Conservation (phyloP, 108 stramenopile genomes). For the Pinguiococcus pyrenoidosus region DNA sequence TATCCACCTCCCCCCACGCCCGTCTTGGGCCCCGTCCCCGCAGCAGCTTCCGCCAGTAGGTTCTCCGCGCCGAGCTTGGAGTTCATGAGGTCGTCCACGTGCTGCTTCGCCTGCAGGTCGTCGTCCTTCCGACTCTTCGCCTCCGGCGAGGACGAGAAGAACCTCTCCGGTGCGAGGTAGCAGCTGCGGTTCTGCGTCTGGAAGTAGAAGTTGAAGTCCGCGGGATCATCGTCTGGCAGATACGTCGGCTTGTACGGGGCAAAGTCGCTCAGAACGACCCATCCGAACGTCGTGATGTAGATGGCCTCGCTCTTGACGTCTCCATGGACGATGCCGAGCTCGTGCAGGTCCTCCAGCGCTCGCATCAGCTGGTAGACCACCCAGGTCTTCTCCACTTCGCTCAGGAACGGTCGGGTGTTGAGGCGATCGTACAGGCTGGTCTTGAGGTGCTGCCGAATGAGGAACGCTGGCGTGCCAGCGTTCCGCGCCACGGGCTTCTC, state of each 20-base stretch:
- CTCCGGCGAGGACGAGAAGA: background rate
- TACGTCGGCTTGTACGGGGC: constrained; percentile 73
- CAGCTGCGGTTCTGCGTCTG: constrained; percentile 47
- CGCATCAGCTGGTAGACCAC: constrained; percentile 71
- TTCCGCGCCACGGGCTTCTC: background rate
- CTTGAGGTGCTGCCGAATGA: constrained; percentile 72
- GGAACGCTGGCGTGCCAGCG: constrained; percentile 25
- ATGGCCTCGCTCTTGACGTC: constrained; percentile 88
- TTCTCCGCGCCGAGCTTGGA: background rate
- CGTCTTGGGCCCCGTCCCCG: background rate
- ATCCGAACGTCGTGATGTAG: constrained; percentile 71
- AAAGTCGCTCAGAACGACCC: constrained; percentile 76
- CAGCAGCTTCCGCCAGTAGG: background rate
- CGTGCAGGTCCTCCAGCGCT: constrained; percentile 67
- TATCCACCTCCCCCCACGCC: background rate
- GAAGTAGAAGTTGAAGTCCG: constrained; percentile 82
- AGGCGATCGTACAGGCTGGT: constrained; percentile 77
- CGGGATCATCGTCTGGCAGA: constrained; percentile 82
- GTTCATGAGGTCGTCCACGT: background rate
- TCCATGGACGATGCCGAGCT: constrained; percentile 63
- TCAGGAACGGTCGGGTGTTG: constrained; percentile 80
- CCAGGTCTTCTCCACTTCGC: constrained; percentile 75
- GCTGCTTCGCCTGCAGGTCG: background rate
- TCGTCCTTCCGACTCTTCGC: constrained; percentile 6
- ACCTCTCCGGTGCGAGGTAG: constrained; percentile 79